A percentile compares a stretch with the other conserved stretches of the same genome.
phyloP scores from a whole-genome alignment of 2,329 filamentous ascomycete genomes.

The Thelonectria olida region DNA sequence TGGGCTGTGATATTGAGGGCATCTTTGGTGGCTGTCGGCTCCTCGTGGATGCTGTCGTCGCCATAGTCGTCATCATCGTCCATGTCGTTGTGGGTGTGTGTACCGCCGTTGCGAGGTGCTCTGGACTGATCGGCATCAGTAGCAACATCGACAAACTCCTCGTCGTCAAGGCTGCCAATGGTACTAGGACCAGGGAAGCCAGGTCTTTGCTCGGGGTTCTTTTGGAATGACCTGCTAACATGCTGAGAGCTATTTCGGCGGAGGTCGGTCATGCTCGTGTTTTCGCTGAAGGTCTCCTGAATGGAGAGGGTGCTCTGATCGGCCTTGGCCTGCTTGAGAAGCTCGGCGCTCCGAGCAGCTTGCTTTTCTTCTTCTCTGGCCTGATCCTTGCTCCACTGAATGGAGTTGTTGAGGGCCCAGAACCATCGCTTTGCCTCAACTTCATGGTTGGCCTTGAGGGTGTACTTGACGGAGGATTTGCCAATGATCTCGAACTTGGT shows the following conservation, averaged over 20 bases:
- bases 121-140: constrained; percentile 55
- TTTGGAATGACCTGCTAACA: constrained; percentile 41
- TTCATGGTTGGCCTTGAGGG: constrained; percentile 96
- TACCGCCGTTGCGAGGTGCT: constrained; percentile 46
- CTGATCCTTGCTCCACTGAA: constrained; percentile 98
- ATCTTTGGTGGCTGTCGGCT: constrained; percentile 82
- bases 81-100: constrained; percentile 49
- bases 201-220: constrained; percentile 45
- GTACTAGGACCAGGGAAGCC: constrained; percentile 54
- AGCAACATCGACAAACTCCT: constrained; percentile 59
- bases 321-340: constrained; percentile 80
- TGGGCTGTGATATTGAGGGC: constrained; percentile 97
- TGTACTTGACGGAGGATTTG: constrained; percentile 98
- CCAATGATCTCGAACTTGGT: constrained; percentile 97
- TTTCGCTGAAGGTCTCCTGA: constrained; percentile 60
- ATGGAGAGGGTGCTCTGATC: constrained; percentile 68
- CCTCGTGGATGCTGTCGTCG: constrained; percentile 80
- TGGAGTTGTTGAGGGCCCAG: constrained; percentile 98
- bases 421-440: constrained; percentile 99
- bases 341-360: constrained; percentile 77
- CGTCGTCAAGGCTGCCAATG: constrained; percentile 61
- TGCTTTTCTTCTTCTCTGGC: constrained; percentile 88
- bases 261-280: constrained; percentile 59
- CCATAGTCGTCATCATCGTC: constrained; percentile 82
- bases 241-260: constrained; percentile 57